These are phyloP conservation scores for Wallacemonas sp. DNA, from an alignment of 208 protist species.

Conservation along the genomic window DNA sequence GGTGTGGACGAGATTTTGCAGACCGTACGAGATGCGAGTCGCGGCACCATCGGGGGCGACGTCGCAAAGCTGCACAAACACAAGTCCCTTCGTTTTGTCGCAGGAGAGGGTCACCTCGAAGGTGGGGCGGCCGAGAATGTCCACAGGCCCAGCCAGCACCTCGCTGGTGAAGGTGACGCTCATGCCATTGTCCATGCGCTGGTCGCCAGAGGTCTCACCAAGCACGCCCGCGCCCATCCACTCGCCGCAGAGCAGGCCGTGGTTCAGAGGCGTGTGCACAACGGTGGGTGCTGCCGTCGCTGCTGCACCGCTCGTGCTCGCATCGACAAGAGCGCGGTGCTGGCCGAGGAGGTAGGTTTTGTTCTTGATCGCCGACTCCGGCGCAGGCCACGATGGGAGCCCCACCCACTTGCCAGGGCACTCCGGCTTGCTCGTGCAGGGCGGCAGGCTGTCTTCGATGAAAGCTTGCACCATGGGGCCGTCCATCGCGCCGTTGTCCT, in stretches of 20 bases:
- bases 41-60: constrained; percentile 54
- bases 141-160: constrained; percentile 29
- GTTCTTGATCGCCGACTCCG: constrained; percentile 18
- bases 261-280: constrained; percentile 61
- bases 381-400: constrained; percentile 38
- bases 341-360: constrained; percentile 22
- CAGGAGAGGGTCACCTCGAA: constrained; percentile 45
- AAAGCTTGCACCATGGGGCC: constrained; percentile 49
- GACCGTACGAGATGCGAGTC: constrained; percentile 56
- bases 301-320: background rate
- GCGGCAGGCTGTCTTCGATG: constrained; percentile 46
- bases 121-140: constrained; percentile 46
- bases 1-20: constrained; percentile 53
- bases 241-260: constrained; percentile 57
- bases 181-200: constrained; percentile 71
- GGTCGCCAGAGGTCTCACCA: constrained; percentile 56
- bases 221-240: constrained; percentile 64
- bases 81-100: constrained; percentile 55
- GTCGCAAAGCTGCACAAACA: constrained; percentile 66
- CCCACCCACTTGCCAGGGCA: constrained; percentile 49
- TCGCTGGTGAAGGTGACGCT: constrained; percentile 44
- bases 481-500: constrained; percentile 33
- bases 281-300: constrained; percentile 14
- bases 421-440: constrained; percentile 41
- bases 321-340: constrained; percentile 11